Evolutionary conservation across 352 stramenopile genomes (phyloP), one percentile per base, ranked within the genome.

Genomic region (Phytophthora rubi): DNA sequence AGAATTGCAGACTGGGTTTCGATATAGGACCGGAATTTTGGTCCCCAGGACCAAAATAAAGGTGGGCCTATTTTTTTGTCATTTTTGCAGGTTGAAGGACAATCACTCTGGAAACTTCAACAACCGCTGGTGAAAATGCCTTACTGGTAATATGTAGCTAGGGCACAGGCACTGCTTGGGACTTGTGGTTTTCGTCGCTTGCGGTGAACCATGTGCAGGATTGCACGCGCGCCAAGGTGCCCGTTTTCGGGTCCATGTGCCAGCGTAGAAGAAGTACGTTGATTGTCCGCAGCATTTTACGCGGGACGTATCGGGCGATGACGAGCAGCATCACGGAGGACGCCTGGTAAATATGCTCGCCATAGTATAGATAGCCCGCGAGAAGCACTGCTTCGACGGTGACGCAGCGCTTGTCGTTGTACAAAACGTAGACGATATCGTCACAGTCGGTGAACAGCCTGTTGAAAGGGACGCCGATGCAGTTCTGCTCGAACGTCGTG

Each of bases 221-320:
- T 1, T 30, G 23, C 12, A 39, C 45, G 6, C 59, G 47, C 3
- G 53, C 61, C 15, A 73, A 42, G 1, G 48, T 66, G 15, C 64
- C 59, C 21, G 35, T 33, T 26, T 70, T 45, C 12, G 44, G 37
- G 21, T 73, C 54, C 21, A 73, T 10, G 18, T 62, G 37, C 70
- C 70, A 77, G 10, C 70, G 54, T 2, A 76, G 13, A 5, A 76
- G 32, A 10, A 76, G 28, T 28, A 76, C 48, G 51, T 76, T 76
- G 49, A 76, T 73, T 3, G 59, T 73, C 4, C 64, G 64, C 9
- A 76, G 54, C 2, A 76, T 4, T 18, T 51, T 63, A 23, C 35
- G 9, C 0, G 70, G 70, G 28, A 73, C 4, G 9, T 73, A 16
- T 16, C 65, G 64, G 10, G 70, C 57, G 5, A 64, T 21, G 8